Evolutionary conservation across 1,284 basidiomycete species (phyloP).

Genomic region (Xerocomus amazonicus): DNA sequence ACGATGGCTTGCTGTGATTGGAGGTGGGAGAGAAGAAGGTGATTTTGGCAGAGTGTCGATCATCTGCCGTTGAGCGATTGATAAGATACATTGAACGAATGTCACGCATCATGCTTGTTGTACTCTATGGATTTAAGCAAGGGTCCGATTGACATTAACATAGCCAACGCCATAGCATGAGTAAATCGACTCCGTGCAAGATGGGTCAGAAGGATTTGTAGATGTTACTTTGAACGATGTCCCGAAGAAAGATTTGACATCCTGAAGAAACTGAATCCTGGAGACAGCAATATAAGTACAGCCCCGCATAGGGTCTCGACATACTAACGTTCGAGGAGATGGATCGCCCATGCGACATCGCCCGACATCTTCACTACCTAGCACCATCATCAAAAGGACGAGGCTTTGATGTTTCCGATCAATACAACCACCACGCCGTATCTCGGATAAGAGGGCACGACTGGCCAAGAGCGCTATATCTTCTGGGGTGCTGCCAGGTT

Average conservation of each 20-base stretch:
- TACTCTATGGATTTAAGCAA: conserved; percentile 43
- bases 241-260: conserved; percentile 81
- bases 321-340: conserved; percentile 74
- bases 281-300: conserved; percentile 13
- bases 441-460: conserved; percentile 73
- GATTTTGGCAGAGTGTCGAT: conserved; percentile 51
- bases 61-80: conserved; percentile 38
- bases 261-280: conserved; percentile 88
- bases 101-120: not conserved
- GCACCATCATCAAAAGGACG: conserved; percentile 88
- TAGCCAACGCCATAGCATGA: conserved; percentile 81
- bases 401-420: conserved; percentile 88
- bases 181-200: conserved; percentile 58
- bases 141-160: conserved; percentile 69
- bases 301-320: not conserved
- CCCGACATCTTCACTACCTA: conserved; percentile 95
- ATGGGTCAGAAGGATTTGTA: conserved; percentile 46
- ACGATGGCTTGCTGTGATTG: conserved; percentile 65
- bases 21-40: conserved; percentile 49
- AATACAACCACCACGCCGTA: conserved; percentile 84
- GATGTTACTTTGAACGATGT: conserved; percentile 57
- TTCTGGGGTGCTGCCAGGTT: conserved; percentile 82
- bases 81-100: not conserved
- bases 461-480: conserved; percentile 85
- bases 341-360: conserved; percentile 83